Base-by-base conservation (phyloP, 169 alveolate genomes). In the Hepatocystis sp. region DNA sequence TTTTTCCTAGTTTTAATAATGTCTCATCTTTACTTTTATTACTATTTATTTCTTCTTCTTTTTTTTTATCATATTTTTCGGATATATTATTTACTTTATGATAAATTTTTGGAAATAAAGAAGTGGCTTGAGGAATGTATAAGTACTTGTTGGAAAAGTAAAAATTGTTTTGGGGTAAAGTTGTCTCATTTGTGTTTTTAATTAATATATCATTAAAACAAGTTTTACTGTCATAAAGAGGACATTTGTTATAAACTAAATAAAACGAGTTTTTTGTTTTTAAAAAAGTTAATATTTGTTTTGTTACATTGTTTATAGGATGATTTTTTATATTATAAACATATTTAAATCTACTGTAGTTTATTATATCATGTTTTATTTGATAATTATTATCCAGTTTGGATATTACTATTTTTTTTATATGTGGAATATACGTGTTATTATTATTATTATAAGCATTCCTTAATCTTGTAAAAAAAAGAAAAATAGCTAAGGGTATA, bases 111-210 rank as follows among this genome's bases (percentile, higher is more conserved):
- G 88, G 88, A 42, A 76, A 76, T 36, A 76, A 52, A 1, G 88
- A 76, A 4, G 88, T 76, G 21, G 88, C 88, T 51, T 76, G 88
- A 51, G 88, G 88, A 34, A 76, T 40, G 49, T 40, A 76, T 52
- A 76, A 42, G 32, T 40, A 64, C 5, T 47, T 27, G 19, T 58
- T 28, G 11, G 88, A 76, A 39, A 76, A 76, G 67, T 58, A 76
- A 39, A 76, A 76, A 17, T 76, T 76, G 32, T 56, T 76, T 64
- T 63, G 56, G 10, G 3, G 15, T 8, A 76, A 76, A 3, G 88
- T 76, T 19, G 88, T 76, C 11, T 76, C 88, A 60, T 76, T 76
- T 34, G 76, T 76, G 23, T 76, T 25, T 34, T 46, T 76, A 42
- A 76, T 76, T 39, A 76, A 60, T 27, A 76, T 76, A 8, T 76